phyloP scores from a whole-genome alignment of 148 eudicot species.

The Cornus kousa region DNA sequence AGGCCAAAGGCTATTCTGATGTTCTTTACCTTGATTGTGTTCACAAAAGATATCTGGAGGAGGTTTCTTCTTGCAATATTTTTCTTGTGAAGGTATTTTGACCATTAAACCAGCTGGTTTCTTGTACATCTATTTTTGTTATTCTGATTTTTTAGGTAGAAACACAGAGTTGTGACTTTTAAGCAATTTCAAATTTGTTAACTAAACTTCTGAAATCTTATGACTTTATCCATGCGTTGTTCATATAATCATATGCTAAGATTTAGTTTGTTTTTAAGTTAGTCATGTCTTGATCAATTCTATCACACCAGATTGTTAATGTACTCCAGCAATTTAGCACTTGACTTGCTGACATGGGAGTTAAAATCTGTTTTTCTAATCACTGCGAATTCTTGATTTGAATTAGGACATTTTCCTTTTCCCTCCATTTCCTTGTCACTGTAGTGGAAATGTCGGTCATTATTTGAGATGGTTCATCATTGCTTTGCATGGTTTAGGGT shows the following conservation, averaged over 20 bases:
- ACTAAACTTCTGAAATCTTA: not conserved
- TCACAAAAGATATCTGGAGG: slow-evolving; percentile 88
- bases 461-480: no score
- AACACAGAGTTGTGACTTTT: not conserved
- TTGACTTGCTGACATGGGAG: no score
- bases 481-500: no score
- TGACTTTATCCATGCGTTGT: not conserved
- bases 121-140: not conserved
- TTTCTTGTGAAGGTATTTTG: slow-evolving; percentile 87
- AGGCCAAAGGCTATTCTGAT: slow-evolving; percentile 88
- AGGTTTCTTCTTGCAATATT: slow-evolving; percentile 92
- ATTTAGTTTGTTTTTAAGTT: no score
- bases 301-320: no score
- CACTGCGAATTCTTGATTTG: no score
- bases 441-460: no score
- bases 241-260: not conserved
- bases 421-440: no score
- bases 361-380: no score
- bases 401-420: no score
- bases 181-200: not conserved
- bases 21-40: slow-evolving; percentile 88
- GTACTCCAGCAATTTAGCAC: no score
- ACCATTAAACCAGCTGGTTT: slow-evolving; percentile 4
- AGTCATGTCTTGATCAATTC: no score
- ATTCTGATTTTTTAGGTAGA: not conserved